Base-by-base conservation (phyloP, 495 filamentous ascomycete genomes). In the Xylaria bambusicola region DNA sequence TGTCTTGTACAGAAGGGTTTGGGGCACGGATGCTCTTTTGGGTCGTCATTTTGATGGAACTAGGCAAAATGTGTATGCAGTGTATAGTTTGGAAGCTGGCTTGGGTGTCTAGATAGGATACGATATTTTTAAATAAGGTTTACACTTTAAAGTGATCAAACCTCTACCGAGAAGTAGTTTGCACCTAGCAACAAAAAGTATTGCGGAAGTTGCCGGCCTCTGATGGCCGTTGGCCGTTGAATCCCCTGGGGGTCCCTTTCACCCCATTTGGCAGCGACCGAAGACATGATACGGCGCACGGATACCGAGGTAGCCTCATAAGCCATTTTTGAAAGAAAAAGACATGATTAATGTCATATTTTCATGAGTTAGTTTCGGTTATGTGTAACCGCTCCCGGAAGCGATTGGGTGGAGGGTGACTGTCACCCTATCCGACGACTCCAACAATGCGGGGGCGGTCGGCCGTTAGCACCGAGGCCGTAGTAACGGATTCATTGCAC, bases 1-100 rank as follows among this genome's bases (percentile, higher is more conserved):
- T 76, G 7, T 83, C 74, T 15, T 58, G 41, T 1, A 58, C 15
- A 6, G 55, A 44, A 48, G 55, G 44, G 17, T 58, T 58, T 13
- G 44, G 44, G 27, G 42, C 44, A 31, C 55, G 29, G 18, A 58
- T 58, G 41, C 40, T 47, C 23, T 40, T 31, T 35, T 8, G 47
- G 27, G 17, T 20, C 9, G 47, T 17, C 47, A 50, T 50, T 29
- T 15, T 15, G 27, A 49, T 33, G 12, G 46, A 12, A 13, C 3
- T 13, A 50, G 17, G n/a, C 20, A 17, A 6, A 15, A 41, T 41
- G 38, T 41, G 38, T 41, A 41, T 33, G 27, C 26, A 31, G 33
- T 21, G 6, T 31, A 12, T 3, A 10, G 8, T 10, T 47, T n/a
- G 6, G 6, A n/a, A 29, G 9, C 7, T n/a, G 45, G 2, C 6